Conservation (phyloP, 2,329 filamentous ascomycete genomes). For the Fusarium sp. region DNA sequence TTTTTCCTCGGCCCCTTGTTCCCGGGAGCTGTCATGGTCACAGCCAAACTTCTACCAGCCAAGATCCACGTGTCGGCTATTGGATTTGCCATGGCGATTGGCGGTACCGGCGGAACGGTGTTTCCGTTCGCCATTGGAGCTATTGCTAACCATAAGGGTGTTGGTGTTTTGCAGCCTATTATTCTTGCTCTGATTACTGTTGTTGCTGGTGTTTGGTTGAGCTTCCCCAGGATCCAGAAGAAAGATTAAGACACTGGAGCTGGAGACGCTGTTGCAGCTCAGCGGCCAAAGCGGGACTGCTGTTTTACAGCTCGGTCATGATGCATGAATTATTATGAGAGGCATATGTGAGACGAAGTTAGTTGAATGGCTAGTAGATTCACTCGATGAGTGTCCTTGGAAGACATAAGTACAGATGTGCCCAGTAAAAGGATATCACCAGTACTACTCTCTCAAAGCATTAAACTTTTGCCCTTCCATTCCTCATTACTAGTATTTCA, state of each 20-base stretch:
- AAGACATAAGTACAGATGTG: not conserved
- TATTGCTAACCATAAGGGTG: conserved; percentile 62
- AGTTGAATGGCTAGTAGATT: accelerated
- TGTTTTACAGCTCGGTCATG: not conserved
- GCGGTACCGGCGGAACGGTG: conserved; percentile 72
- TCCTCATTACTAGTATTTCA: too few relatives aligned
- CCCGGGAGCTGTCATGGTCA: conserved; percentile 74
- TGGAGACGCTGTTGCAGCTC: accelerated
- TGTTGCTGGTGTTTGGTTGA: conserved; percentile 47
- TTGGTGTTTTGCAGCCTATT: conserved; percentile 60
- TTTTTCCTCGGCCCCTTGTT: conserved; percentile 81
- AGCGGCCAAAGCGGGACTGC: accelerated
- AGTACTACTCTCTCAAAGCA: too few relatives aligned
- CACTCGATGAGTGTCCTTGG: not conserved
- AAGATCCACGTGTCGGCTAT: conserved; percentile 77
- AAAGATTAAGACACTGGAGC: conserved; percentile 17
- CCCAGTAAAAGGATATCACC: accelerated
- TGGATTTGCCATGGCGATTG: conserved; percentile 78
- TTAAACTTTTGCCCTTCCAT: too few relatives aligned
- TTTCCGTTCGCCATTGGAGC: conserved; percentile 70
- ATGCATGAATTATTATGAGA: accelerated
- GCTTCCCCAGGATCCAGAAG: conserved; percentile 49
- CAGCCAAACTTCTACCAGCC: conserved; percentile 74
- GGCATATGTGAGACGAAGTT: not conserved
- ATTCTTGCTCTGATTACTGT: conserved; percentile 55